Evolutionary conservation across 2,329 filamentous ascomycete species (phyloP).

Genomic region (Fusarium irregulare): DNA sequence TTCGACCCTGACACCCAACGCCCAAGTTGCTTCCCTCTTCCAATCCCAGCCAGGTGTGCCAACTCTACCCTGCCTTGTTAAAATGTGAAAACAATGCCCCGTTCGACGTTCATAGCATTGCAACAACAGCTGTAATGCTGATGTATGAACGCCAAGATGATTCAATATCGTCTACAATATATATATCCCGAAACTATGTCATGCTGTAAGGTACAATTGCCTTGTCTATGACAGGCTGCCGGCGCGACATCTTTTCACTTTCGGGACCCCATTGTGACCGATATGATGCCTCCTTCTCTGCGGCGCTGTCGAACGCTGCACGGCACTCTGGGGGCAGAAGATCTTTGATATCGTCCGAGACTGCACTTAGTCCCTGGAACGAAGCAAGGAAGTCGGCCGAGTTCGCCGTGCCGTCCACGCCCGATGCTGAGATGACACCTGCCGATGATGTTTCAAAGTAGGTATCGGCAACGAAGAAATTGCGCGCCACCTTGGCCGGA

Average conservation of each 20-base stretch:
- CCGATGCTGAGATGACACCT: constrained; percentile 57
- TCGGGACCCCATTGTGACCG: constrained; percentile 80
- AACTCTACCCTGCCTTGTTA: constrained; percentile 2
- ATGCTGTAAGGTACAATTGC: constrained; percentile 70
- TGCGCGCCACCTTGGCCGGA: constrained; percentile 62
- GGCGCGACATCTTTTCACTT: constrained; percentile 63
- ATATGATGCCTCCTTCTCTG: constrained; percentile 75
- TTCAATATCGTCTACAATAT: not conserved
- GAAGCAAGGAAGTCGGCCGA: constrained; percentile 61
- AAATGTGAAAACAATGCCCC: constrained; percentile 12
- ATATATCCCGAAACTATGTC: constrained; percentile 38
- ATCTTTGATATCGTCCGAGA: constrained; percentile 73
- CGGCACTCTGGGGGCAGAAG: constrained; percentile 78
- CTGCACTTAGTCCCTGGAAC: constrained; percentile 71
- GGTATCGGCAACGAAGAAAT: constrained; percentile 67
- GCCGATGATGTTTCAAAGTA: constrained; percentile 63
- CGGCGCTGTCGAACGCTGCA: constrained; percentile 75
- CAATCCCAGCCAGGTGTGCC: not conserved
- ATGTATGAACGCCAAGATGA: not conserved
- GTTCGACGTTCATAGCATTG: not conserved
- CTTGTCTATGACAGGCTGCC: constrained; percentile 70
- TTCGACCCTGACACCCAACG: constrained; percentile 37
- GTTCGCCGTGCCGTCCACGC: constrained; percentile 58
- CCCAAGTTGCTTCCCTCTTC: constrained; percentile 22
- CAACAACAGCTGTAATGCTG: not conserved